Conservation (phyloP, 2,329 filamentous ascomycete genomes). For the Fusarium setosum region DNA sequence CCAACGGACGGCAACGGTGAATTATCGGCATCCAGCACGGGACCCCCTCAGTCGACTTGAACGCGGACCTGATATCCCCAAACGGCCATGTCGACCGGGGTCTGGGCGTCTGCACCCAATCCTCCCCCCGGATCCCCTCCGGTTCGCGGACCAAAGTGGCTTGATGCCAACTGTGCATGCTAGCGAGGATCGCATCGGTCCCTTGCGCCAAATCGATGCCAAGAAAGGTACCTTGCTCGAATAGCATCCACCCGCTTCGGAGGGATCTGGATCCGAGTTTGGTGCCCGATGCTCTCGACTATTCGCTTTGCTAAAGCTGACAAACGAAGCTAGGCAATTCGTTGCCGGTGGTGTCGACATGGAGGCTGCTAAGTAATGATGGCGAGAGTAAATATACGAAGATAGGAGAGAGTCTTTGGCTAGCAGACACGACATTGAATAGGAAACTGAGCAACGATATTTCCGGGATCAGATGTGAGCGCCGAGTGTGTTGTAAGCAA, state of each 20-base stretch:
- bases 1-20: constrained; percentile 5
- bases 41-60: background rate
- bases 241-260: background rate
- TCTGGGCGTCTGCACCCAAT: background rate
- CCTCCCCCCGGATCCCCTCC: constrained; percentile 12
- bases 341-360: background rate
- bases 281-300: background rate
- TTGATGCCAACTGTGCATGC: background rate
- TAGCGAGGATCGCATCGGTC: constrained; percentile 13
- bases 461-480: too few relatives aligned
- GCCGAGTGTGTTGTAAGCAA: too few relatives aligned
- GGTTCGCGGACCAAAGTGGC: constrained; percentile 1
- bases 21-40: constrained; percentile 2
- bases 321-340: background rate
- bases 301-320: background rate
- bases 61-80: constrained; percentile 19
- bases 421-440: too few relatives aligned
- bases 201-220: background rate
- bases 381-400: too few relatives aligned
- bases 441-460: too few relatives aligned
- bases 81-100: constrained; percentile 11
- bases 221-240: background rate
- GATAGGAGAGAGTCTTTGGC: too few relatives aligned
- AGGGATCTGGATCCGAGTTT: background rate
- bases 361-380: background rate